Base-by-base conservation (phyloP, 805 yeast species). In the Wickerhamiella brachini region DNA sequence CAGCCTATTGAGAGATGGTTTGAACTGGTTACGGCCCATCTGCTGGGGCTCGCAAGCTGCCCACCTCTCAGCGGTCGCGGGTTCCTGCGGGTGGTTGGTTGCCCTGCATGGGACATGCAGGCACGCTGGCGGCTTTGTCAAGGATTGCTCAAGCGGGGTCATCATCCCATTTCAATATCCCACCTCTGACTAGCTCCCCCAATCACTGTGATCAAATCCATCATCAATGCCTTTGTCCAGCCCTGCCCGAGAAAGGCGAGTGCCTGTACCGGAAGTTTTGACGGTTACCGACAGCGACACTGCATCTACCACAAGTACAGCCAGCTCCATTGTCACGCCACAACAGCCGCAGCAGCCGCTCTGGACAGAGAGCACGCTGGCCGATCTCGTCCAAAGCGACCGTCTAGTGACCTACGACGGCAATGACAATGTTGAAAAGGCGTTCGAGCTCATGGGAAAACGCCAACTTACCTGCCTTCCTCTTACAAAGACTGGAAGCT, bases 381-480 rank as follows among this genome's bases (percentile, higher is more conserved):
- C 75, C 13, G 93, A 85, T 57, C 73, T 93, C 58, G 81, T 88
- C 42, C 94, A 86, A 66, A 72, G 76, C 44, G 88, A 83, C 56
- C 83, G 85, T 64, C 74, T 93, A 58, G 77, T 89, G 47, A 73
- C 80, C 43, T 80, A 88, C 56, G 76, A 77, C 54, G 78, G 81
- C 2, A 68, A 77, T 5, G 71, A 78, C 37, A 79, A 95, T 2
- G 94, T 90, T 21, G 96, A 90, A 65, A 75, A 79, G 51, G 96
- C 97, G 1, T 93, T 85, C 69, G 87, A 88, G 60, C 80, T 82
- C 3, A 72, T 90, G 61, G 74, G 77, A 29, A 69, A 74, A 31
- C 75, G 89, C 65, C 80, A 83, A 56, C 75, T 93, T 61, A 90
- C 96, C 1, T 83, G 94, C 15, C 70, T 93, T 51, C 97, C 98